Evolutionary conservation across 1,139 yeast species (phyloP), one percentile per base, ranked within the genome.

Genomic region (Hemisphaericaspora subhashii): DNA sequence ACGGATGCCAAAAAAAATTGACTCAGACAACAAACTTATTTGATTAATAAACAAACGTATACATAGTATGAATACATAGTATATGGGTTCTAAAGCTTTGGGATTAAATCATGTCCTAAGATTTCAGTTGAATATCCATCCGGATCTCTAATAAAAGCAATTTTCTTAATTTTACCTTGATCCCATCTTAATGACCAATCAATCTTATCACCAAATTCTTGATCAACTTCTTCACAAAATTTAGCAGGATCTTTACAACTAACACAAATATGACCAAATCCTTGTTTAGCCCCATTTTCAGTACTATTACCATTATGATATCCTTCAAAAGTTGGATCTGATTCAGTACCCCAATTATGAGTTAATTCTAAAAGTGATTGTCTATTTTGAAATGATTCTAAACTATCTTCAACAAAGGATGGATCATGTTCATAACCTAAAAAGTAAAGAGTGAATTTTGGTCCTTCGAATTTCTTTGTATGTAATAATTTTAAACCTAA

Each of bases 271-370:
- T 90, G 96, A 26, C 95, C 95, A 57, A 77, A 92, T 12, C 98
- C 98, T 54, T 78, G 83, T 13, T 84, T 81, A 31, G 79, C 74
- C 15, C 81, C 82, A 40, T 66, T 58, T 31, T 63, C 74, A 25
- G 74, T 67, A 35, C 66, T 55, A 60, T 89, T 88, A 41, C 96
- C 95, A 50, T 82, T 86, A 62, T 90, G 95, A 64, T 92, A 92
- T 26, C 76, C 77, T 39, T 69, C 60, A 65, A 88, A 86, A 11
- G 74, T 72, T 10, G 76, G 72, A 47, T 90, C 96, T 20, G 68
- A 57, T 58, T 92, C 98, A 13, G 98, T 86, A 21, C 98, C 98
- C 83, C 88, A 89, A 66, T 92, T 92, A 68, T 88, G 94, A 34
- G 98, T 90, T 57, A 92, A 72, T 64, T 92, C 98, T 38, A 92